Evolutionary conservation across 257 asterid species (phyloP).

Genomic region (Fraxinus anomala): DNA sequence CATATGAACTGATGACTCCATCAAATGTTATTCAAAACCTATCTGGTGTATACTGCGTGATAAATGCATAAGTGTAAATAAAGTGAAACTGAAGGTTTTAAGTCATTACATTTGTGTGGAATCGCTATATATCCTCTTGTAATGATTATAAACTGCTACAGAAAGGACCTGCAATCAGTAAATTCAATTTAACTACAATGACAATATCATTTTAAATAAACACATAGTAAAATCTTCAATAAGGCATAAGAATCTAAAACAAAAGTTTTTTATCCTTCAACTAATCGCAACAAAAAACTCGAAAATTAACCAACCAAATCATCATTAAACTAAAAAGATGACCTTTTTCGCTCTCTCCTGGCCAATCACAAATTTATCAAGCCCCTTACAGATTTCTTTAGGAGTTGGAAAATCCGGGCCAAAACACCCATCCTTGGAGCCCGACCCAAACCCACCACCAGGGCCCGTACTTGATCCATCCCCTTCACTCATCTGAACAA

Average conservation of each 20-base stretch:
- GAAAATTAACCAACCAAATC: neutral
- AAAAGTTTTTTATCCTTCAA: neutral
- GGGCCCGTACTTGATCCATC: conserved; percentile 51
- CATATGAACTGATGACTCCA: neutral
- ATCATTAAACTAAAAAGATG: conserved; percentile 15
- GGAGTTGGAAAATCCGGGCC: conserved; percentile 86
- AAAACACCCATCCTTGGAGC: conserved; percentile 62
- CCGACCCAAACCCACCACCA: conserved; percentile 54
- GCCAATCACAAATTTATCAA: conserved; percentile 94
- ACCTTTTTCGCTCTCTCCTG: conserved; percentile 99
- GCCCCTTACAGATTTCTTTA: conserved; percentile 90
- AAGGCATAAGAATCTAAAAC: conserved; percentile 13
- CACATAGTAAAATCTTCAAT: neutral
- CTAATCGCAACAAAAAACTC: neutral
- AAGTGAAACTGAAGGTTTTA: conserved; percentile 28
- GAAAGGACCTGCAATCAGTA: conserved; percentile 73
- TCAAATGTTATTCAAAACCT: neutral
- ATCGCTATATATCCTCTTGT: conserved; percentile 89
- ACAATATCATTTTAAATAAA: neutral
- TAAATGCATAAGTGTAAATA: conserved; percentile 4
- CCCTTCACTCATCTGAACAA: conserved; percentile 53
- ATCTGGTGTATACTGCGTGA: conserved; percentile 2
- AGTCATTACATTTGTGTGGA: conserved; percentile 71
- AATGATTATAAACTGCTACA: conserved; percentile 96
- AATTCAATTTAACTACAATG: neutral